Base-by-base conservation (phyloP, 2,329 filamentous ascomycete species). In the Penicillium occitanis region DNA sequence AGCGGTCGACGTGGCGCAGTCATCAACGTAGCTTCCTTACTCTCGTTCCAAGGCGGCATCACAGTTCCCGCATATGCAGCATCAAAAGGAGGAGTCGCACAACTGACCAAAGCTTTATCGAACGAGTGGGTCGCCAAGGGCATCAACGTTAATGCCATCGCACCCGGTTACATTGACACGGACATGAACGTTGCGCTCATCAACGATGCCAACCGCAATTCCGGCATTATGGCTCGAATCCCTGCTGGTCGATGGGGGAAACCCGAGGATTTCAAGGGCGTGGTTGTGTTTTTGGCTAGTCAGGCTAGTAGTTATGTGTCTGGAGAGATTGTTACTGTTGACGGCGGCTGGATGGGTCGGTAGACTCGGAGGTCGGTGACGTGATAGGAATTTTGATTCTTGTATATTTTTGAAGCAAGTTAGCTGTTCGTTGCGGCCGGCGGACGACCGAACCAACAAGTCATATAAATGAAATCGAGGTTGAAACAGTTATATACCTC, bases 311-410 rank as follows among this genome's bases (percentile, higher is more conserved):
- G 82, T 10, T 96, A 96, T 80, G 89, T 96, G 44, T 92, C 86
- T 70, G 93, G 93, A 0, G 91, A 96, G 78, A 83, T 92, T 5
- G 75, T 97, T 71, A 89, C 91, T 30, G 91, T 97, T 57, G 93
- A 97, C 78, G 93, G 93, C 7, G 93, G 93, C 11, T 97, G 92
- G 92, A 96, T 96, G 92, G 92, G 91, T 1, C 84, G 92, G 82
- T 96, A 82, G 70, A 3, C 48, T 46, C 3, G 19, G 44, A 17
- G 44, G n/a, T 61, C 60, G 25, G 1, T 63, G 48, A 35, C 14
- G 48, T 22, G 35, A 33, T 35, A 53, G 50, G 8, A 10, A 14
- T 2, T 46, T 19, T 25, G 6, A 30, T 55, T 55, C 51, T 55
- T 55, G 51, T 55, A 55, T 19, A 17, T 51, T 33, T 33, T 33